These are phyloP conservation scores for Craspedostauros australis DNA, from an alignment of 108 stramenopile genomes.

Conservation along the genomic window DNA sequence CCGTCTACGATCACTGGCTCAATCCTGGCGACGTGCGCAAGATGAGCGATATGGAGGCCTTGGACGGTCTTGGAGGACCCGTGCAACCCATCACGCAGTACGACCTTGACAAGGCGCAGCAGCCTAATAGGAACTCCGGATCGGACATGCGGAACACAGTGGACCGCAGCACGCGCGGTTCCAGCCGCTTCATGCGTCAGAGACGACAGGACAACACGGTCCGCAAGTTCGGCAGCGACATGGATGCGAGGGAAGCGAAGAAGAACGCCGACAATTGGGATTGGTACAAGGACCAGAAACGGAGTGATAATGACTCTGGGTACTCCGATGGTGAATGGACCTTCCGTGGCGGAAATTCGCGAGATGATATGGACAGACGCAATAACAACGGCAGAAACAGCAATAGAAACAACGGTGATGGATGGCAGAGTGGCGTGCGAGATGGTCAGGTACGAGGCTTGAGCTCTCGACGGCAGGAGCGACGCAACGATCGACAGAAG, in stretches of 20 bases:
- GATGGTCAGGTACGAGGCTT: too few species aligned
- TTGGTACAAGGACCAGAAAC: constrained; percentile 63
- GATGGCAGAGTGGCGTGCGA: too few species aligned
- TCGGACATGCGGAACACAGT: too few species aligned
- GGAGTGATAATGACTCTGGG: constrained; percentile 25
- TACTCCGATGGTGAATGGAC: constrained; percentile 14
- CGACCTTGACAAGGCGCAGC: constrained; percentile 46
- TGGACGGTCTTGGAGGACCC: constrained; percentile 66
- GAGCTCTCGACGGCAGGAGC: neutral
- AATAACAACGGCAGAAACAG: too few species aligned
- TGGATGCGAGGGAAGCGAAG: constrained; percentile 37
- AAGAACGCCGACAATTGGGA: constrained; percentile 47
- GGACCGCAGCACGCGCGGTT: too few species aligned
- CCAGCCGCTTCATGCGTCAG: too few species aligned
- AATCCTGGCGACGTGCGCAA: constrained; percentile 67
- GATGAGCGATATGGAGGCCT: constrained; percentile 51
- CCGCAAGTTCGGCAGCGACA: constrained; percentile 36
- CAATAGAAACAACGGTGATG: too few species aligned
- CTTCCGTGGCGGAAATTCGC: too few species aligned
- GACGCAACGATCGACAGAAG: neutral
- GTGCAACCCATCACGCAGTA: constrained; percentile 51
- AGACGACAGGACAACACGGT: constrained; percentile 64
- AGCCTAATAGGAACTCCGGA: too few species aligned
- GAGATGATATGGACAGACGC: too few species aligned
- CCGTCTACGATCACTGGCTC: constrained; percentile 71